Evolutionary conservation across 2,329 filamentous ascomycete species (phyloP), one percentile per base, ranked within the genome.

Genomic region (Corniculantispora saksenae): DNA sequence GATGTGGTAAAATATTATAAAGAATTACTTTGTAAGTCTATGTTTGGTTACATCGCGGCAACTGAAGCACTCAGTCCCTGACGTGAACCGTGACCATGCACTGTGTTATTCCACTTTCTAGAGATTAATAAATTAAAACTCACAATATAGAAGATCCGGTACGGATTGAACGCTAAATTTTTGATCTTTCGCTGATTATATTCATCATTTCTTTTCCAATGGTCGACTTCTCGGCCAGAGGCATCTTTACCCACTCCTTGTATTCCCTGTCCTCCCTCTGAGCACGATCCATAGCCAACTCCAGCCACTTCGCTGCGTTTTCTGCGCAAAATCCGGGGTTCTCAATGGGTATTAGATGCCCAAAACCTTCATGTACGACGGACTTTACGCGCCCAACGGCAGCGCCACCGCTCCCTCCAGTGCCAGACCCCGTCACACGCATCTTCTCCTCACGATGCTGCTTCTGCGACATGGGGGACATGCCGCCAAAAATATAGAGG

Each of bases 321-420:
- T 84, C 80, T 1, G 92, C 94, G 67, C 89, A 91, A 71, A 86
- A 81, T 2, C 72, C 79, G 0, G 91, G 91, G 47, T 86, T 84
- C 77, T 97, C 93, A 86, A 97, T 91, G 0, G 94, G 90, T 32
- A 97, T 86, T 50, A 97, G 77, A 76, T 98, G 94, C 0, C 94
- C 93, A 7, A 84, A 82, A 0, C 84, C 84, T 32, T 89, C 78
- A 9, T 95, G 77, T 19, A 87, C 80, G 6, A 91, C 83, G 68
- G 88, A 83, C 64, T 81, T 83, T 2, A 97, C 93, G 54, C 87
- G 82, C 0, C 91, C 92, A 15, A 84, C 84, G n/a, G 78, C 76
- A 4, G 75, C 81, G 56, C 90, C 85, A 21, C 92, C 86, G 69
- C 87, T 90, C 1, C 92, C 91, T 8, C 91, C 89, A 0, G 85